Evolutionary conservation across 2,329 filamentous ascomycete species (phyloP).

Genomic region (Simplicillium aogashimaense): DNA sequence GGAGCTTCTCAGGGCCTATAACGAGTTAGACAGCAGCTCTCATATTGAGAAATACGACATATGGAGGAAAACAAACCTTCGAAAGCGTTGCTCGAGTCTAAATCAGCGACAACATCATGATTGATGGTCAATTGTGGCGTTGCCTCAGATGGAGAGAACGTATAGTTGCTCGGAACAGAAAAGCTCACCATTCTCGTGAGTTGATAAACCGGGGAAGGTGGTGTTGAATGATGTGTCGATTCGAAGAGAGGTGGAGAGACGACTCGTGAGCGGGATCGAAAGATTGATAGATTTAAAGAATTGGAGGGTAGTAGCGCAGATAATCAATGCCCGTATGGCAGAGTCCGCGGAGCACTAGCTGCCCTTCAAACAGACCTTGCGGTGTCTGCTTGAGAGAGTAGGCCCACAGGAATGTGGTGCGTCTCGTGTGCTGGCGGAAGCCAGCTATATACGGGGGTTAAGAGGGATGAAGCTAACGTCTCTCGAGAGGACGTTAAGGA

Average conservation of each 20-base stretch:
- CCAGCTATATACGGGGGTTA: conserved; percentile 48
- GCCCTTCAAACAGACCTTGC: conserved; percentile 94
- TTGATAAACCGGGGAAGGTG: conserved; percentile 8
- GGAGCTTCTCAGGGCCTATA: conserved; percentile 82
- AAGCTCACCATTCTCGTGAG: conserved; percentile 61
- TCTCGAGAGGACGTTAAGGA: conserved; percentile 75
- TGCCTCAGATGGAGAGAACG: conserved; percentile 70
- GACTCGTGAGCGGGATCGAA: conserved; percentile 10
- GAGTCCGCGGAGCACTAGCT: conserved; percentile 90
- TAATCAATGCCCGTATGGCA: conserved; percentile 24
- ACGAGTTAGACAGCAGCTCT: conserved; percentile 5
- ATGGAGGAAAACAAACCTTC: conserved; percentile 67
- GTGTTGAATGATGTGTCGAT: conserved; percentile 12
- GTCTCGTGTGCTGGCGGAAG: conserved; percentile 66
- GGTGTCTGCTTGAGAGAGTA: conserved; percentile 94
- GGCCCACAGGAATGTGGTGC: conserved; percentile 70
- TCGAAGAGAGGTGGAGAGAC: conserved; percentile 9
- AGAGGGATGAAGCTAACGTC: conserved; percentile 42
- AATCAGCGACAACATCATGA: conserved; percentile 81
- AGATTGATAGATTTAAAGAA: conserved; percentile 6
- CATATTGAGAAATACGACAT: not conserved
- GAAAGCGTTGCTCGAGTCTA: conserved; percentile 93
- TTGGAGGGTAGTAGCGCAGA: not conserved
- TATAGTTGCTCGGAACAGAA: conserved; percentile 71
- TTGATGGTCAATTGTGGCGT: conserved; percentile 94